A percentile compares a stretch with the other conserved stretches of the same genome.
Evolutionary conservation across 2,329 filamentous ascomycete genomes (phyloP).

Genomic region (Herpotrichia juniperi): DNA sequence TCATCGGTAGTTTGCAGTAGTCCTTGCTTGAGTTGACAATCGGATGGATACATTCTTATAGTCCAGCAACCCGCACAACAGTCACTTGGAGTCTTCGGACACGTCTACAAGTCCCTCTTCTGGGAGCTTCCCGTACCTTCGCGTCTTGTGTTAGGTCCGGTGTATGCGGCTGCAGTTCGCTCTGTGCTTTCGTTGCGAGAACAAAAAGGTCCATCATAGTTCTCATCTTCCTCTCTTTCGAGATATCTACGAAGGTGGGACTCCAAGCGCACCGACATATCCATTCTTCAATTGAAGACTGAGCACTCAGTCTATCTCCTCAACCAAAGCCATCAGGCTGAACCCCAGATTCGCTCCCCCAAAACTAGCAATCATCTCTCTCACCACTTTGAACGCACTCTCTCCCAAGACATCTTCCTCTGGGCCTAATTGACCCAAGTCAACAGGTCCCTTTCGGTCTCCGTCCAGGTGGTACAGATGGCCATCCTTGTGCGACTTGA

Average conservation of each 20-base stretch:
- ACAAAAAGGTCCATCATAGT: conserved; percentile 60
- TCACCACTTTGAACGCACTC: conserved; percentile 25
- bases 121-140: conserved; percentile 53
- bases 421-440: conserved; percentile 29
- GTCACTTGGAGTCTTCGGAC: conserved; percentile 54
- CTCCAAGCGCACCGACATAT: conserved; percentile 60
- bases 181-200: conserved; percentile 55
- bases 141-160: conserved; percentile 54
- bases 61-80: conserved; percentile 45
- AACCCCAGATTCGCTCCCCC: conserved; percentile 27
- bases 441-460: conserved; percentile 35
- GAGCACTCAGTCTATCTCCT: neutral
- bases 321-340: conserved; percentile 38
- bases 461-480: conserved; percentile 40
- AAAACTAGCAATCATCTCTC: conserved; percentile 22
- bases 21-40: too few relatives aligned
- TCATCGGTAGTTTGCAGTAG: too few relatives aligned
- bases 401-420: conserved; percentile 31
- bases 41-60: conserved; percentile 5
- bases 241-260: conserved; percentile 55
- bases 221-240: conserved; percentile 56
- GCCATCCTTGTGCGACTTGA: conserved; percentile 29
- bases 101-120: conserved; percentile 51
- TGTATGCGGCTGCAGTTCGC: conserved; percentile 50
- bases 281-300: neutral